These are phyloP conservation scores for Micractinium conductrix DNA, from an alignment of 139 green algal genomes.

Conservation along the genomic window DNA sequence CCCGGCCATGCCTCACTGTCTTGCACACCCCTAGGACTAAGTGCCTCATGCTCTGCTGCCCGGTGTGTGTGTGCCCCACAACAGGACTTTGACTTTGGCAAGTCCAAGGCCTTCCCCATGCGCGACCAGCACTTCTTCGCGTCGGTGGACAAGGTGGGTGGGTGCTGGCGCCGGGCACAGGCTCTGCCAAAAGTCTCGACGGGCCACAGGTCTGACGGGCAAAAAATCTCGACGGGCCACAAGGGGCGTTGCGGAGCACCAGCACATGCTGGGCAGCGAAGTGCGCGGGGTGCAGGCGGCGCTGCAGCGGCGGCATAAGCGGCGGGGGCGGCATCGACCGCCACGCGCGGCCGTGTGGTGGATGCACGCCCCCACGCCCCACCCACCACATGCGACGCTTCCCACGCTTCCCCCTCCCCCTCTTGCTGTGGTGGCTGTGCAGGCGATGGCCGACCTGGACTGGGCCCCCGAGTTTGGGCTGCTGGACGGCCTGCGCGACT, in stretches of 20 bases:
- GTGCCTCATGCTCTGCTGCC: background rate
- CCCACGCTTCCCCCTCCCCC: background rate
- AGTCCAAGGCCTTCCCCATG: conserved; percentile 88
- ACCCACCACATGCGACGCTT: background rate
- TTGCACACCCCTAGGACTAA: too few species aligned
- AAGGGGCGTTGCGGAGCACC: too few species aligned
- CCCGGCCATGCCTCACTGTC: too few species aligned
- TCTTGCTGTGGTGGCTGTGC: background rate
- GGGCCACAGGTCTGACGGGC: too few species aligned
- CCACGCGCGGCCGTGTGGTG: background rate
- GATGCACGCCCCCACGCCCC: background rate
- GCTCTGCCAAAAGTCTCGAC: too few species aligned
- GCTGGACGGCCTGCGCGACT: conserved; percentile 89
- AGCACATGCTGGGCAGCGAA: too few species aligned
- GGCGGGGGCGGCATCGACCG: too few species aligned
- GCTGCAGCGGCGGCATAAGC: too few species aligned
- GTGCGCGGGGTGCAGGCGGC: too few species aligned
- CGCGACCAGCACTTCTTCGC: conserved; percentile 98
- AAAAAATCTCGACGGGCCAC: too few species aligned
- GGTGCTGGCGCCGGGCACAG: too few species aligned
- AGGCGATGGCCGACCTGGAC: conserved; percentile 83
- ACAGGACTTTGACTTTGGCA: conserved; percentile 93
- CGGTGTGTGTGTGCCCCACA: background rate
- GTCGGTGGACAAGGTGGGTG: conserved; percentile 92
- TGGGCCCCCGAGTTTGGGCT: conserved; percentile 93